Conservation (phyloP, 2,329 filamentous ascomycete genomes). For the Arthrocladium fulminans region DNA sequence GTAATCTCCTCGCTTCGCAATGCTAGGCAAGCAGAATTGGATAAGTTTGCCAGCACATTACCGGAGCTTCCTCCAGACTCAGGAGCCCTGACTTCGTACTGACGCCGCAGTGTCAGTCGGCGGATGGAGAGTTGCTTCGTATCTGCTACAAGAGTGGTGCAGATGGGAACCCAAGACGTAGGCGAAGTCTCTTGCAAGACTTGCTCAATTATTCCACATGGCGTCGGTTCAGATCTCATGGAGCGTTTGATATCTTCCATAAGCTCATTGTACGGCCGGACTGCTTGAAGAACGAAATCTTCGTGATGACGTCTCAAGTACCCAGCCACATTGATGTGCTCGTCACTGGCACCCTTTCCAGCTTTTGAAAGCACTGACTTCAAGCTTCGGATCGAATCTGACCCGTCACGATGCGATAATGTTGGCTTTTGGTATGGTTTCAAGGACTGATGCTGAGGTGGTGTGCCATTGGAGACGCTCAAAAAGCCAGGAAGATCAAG, state of each 20-base stretch:
- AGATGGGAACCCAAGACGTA: slow-evolving; percentile 45
- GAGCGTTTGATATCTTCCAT: slow-evolving; percentile 48
- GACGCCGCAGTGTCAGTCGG: slow-evolving; percentile 45
- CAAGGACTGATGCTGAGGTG: slow-evolving; percentile 23
- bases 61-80: not conserved
- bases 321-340: slow-evolving; percentile 48
- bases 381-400: slow-evolving; percentile 37
- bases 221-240: slow-evolving; percentile 44
- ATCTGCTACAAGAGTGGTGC: slow-evolving; percentile 49
- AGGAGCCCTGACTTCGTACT: slow-evolving; percentile 25
- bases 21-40: not conserved
- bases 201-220: slow-evolving; percentile 2
- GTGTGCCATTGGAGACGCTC: slow-evolving; percentile 31
- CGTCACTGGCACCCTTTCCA: slow-evolving; percentile 36
- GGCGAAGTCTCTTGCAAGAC: not conserved
- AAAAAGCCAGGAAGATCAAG: slow-evolving; percentile 47
- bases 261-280: slow-evolving; percentile 44
- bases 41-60: not conserved
- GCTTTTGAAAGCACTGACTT: not conserved
- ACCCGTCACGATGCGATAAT: slow-evolving; percentile 14
- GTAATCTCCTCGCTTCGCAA: slow-evolving; percentile 41
- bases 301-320: slow-evolving; percentile 50
- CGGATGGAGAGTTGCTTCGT: slow-evolving; percentile 47
- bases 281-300: slow-evolving; percentile 52
- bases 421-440: not conserved